phyloP scores from a whole-genome alignment of 2,329 filamentous ascomycete genomes.

The Hymenoscyphus salicellus region DNA sequence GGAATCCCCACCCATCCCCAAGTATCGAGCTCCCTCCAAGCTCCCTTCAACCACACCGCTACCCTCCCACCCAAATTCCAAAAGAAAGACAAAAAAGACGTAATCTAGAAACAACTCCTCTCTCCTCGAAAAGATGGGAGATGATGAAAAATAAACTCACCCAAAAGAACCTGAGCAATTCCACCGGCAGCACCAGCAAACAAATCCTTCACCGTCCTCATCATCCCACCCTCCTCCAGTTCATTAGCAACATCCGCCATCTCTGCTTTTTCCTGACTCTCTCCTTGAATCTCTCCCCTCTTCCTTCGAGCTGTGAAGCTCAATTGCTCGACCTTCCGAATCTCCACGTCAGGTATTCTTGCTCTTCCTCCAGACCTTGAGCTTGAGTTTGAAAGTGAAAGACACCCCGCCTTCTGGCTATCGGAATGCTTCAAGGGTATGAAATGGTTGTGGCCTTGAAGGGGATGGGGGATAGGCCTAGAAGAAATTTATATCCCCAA shows the following conservation, averaged over 20 bases:
- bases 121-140: background rate
- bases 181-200: constrained; percentile 88
- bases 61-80: background rate
- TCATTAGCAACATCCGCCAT: constrained; percentile 36
- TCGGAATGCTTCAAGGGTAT: too few relatives aligned
- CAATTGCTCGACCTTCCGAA: background rate
- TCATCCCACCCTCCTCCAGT: constrained; percentile 33
- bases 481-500: too few relatives aligned
- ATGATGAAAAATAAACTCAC: constrained; percentile 50
- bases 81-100: background rate
- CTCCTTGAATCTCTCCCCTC: background rate
- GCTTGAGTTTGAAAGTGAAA: too few relatives aligned
- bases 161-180: constrained; percentile 88
- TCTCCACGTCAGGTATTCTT: too few relatives aligned
- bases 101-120: background rate
- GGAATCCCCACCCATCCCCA: background rate
- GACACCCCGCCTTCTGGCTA: too few relatives aligned
- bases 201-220: constrained; percentile 67
- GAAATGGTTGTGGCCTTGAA: too few relatives aligned
- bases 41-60: background rate
- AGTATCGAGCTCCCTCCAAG: background rate
- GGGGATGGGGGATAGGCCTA: too few relatives aligned
- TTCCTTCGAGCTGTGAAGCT: background rate
- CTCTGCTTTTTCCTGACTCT: constrained; percentile 15
- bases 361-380: too few relatives aligned